Base-by-base conservation (phyloP, 83 land plant species). In the Diphasiastrum complanatum region DNA sequence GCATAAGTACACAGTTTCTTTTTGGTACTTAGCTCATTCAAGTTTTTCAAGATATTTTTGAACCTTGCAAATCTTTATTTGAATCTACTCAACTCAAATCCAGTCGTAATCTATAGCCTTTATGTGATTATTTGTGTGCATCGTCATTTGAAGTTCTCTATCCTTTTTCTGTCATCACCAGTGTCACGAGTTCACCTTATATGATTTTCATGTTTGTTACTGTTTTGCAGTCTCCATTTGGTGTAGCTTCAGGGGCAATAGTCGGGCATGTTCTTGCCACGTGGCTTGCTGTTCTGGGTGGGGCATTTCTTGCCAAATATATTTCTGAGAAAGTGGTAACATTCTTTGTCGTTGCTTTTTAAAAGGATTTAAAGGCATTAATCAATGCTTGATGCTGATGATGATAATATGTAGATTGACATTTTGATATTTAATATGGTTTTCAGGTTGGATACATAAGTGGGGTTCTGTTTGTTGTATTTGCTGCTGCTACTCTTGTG, bases 171-270 rank as follows among this genome's bases (percentile, higher is more conserved):
- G n/a, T n/a, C n/a, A n/a, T n/a, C n/a, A n/a, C n/a, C n/a, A n/a
- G n/a, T n/a, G n/a, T n/a, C n/a, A n/a, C n/a, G n/a, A n/a, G n/a
- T n/a, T n/a, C n/a, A n/a, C n/a, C 5, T 25, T 6, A 8, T 6
- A 6, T 11, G 6, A 25, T 30, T 8, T 54, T 54, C 33, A 26
- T 54, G 5, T 54, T n/a, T n/a, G n/a, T 20, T 24, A 14, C 27
- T 61, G 36, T 8, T 62, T 26, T 60, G 22, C 74, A 93, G 99
- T 85, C 99, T 47, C 96, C 99, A 19, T 80, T 78, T 84, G 99
- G 99, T 64, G 99, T 93, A 29, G 99, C 99, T 4, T 63, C 83
- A 49, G 99, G 99, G 47, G 99, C 99, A 61, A 93, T 89, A 52
- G 84, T 75, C 26, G 99, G 99, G 34, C 99, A 93, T 66, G 72